Conservation (phyloP, 148 eudicot species). For the Linanthus parryae region DNA sequence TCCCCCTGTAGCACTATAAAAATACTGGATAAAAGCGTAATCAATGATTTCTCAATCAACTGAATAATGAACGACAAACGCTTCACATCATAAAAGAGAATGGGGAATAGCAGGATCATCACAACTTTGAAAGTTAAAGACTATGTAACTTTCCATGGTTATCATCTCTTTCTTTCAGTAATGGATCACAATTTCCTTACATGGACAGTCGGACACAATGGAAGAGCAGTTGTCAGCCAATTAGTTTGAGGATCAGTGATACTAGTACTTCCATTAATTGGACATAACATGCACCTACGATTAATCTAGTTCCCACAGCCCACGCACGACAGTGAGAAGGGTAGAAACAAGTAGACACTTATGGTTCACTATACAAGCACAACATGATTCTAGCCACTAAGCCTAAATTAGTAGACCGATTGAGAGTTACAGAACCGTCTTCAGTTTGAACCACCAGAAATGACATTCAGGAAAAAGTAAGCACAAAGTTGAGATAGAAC, state of each 20-base stretch:
- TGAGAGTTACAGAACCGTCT: too few relatives aligned
- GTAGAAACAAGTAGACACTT: neutral
- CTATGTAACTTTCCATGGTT: too few relatives aligned
- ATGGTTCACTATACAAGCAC: neutral
- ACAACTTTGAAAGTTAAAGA: too few relatives aligned
- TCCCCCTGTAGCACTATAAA: slow-evolving; percentile 54
- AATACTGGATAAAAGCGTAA: slow-evolving; percentile 5
- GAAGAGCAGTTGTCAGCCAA: neutral
- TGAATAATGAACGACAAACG: neutral
- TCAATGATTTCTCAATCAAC: neutral
- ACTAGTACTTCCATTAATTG: too few relatives aligned
- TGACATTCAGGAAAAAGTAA: too few relatives aligned
- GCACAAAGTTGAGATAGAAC: too few relatives aligned
- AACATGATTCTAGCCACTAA: neutral
- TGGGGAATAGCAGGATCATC: too few relatives aligned
- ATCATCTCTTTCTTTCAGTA: neutral
- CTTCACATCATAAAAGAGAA: neutral
- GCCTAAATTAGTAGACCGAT: neutral
- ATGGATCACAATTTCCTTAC: neutral
- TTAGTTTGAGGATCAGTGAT: neutral
- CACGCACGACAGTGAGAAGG: too few relatives aligned
- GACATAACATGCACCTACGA: neutral
- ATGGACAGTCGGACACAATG: neutral
- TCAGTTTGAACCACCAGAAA: too few relatives aligned
- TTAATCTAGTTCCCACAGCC: neutral